Conservation (phyloP, 345 rosid genomes). For the Laguncularia racemosa region DNA sequence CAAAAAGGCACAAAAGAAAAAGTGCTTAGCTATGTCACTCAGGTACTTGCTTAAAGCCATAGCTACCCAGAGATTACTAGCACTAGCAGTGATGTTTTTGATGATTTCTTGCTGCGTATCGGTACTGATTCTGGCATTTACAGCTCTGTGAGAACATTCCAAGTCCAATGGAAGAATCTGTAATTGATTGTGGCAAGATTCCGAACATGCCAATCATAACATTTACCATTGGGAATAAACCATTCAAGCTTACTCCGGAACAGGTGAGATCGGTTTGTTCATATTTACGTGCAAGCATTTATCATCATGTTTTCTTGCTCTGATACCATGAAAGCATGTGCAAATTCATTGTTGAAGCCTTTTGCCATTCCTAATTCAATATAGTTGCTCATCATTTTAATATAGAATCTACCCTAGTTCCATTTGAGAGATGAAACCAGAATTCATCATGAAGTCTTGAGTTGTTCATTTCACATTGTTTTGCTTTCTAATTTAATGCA, state of each 20-base stretch:
- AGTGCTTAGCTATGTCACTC: constrained; percentile 39
- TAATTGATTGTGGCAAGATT: constrained; percentile 39
- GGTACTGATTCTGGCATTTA: neutral
- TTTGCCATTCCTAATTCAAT: no score
- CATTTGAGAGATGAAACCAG: no score
- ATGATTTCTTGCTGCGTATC: neutral
- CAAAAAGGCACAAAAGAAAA: constrained; percentile 44
- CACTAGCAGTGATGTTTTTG: neutral
- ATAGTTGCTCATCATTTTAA: no score
- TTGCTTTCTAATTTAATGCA: no score
- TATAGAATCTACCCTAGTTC: no score
- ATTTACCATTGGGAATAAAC: constrained; percentile 52
- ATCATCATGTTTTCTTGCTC: neutral
- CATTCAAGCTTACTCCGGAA: constrained; percentile 55
- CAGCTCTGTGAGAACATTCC: constrained; percentile 70
- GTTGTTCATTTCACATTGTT: no score
- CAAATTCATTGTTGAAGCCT: no score
- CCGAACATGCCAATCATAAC: constrained; percentile 48
- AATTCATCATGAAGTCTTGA: no score
- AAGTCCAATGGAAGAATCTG: constrained; percentile 57
- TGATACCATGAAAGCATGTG: no score
- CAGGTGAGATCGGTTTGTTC: constrained; percentile 32
- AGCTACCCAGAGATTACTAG: neutral
- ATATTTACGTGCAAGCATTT: neutral
- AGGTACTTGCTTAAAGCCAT: constrained; percentile 23